phyloP scores from a whole-genome alignment of 2,329 filamentous ascomycete species.

The Tricladium varicosporioides region DNA sequence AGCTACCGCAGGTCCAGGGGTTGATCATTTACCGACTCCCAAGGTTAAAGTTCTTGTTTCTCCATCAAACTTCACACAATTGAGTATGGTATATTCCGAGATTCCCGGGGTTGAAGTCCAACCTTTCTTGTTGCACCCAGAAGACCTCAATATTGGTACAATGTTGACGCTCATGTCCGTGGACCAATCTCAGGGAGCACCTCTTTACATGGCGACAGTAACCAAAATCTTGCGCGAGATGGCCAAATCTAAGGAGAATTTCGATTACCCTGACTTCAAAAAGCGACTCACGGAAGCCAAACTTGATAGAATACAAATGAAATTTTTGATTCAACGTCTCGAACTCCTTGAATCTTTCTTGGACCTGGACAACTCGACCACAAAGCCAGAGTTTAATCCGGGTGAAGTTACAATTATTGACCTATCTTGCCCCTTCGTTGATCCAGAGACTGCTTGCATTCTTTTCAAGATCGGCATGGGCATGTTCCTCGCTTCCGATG shows the following conservation, averaged over 20 bases:
- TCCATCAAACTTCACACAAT: slow-evolving; percentile 16
- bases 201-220: slow-evolving; percentile 19
- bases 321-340: slow-evolving; percentile 57
- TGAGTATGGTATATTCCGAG: slow-evolving; percentile 11
- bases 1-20: neutral
- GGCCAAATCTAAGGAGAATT: slow-evolving; percentile 15
- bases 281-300: slow-evolving; percentile 33
- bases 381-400: slow-evolving; percentile 34
- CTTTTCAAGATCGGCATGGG: slow-evolving; percentile 71
- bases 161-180: slow-evolving; percentile 23
- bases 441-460: slow-evolving; percentile 62
- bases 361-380: slow-evolving; percentile 3
- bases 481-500: slow-evolving; percentile 59
- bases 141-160: slow-evolving; percentile 18
- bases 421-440: slow-evolving; percentile 69
- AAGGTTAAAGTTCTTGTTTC: slow-evolving; percentile 18
- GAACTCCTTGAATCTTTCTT: slow-evolving; percentile 65
- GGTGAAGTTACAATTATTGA: slow-evolving; percentile 66
- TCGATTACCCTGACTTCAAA: slow-evolving; percentile 47
- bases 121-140: slow-evolving; percentile 14
- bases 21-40: neutral
- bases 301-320: slow-evolving; percentile 48
- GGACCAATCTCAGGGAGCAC: slow-evolving; percentile 10
- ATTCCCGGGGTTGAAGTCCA: slow-evolving; percentile 16
- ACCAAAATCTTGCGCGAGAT: slow-evolving; percentile 20